phyloP scores from a whole-genome alignment of 768 basidiomycete species.

The Cystofilobasidium bisporidii region DNA sequence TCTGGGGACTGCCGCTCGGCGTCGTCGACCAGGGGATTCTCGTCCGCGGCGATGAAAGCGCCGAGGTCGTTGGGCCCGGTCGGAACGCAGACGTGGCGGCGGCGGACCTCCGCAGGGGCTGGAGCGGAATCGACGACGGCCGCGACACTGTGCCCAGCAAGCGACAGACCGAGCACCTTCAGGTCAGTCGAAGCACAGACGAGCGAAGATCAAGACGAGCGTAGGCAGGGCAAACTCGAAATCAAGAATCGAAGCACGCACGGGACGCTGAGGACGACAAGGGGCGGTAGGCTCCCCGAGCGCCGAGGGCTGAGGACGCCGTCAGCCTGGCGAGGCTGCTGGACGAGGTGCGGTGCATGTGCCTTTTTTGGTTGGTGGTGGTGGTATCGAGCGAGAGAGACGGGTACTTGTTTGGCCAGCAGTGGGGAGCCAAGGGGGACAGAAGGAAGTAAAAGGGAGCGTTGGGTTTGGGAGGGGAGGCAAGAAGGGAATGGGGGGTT shows the following conservation, averaged over 20 bases:
- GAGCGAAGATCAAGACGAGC: neutral
- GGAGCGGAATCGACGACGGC: neutral
- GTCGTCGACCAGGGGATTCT: neutral
- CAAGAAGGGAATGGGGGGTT: no score
- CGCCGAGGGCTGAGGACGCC: constrained; percentile 8
- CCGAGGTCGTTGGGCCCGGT: neutral
- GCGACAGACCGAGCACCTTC: neutral
- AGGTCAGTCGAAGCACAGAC: no score
- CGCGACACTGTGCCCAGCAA: neutral
- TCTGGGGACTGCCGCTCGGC: neutral
- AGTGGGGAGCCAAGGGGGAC: neutral
- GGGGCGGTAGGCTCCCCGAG: neutral
- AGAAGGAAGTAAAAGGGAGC: neutral
- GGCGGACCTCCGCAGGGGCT: neutral
- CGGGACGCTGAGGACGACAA: neutral
- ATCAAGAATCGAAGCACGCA: neutral
- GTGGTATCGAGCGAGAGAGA: neutral
- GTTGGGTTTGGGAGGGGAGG: neutral
- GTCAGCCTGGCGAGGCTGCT: neutral
- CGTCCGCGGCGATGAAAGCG: neutral
- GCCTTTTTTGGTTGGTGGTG: neutral
- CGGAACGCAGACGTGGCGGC: neutral
- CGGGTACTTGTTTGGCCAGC: neutral
- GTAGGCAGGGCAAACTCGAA: no score
- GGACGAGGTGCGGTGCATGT: constrained; percentile 4